Percentiles rank a stretch among this genome's conserved stretches.
phyloP scores from a whole-genome alignment of 2,329 filamentous ascomycete species.

The Penicillium sp. region DNA sequence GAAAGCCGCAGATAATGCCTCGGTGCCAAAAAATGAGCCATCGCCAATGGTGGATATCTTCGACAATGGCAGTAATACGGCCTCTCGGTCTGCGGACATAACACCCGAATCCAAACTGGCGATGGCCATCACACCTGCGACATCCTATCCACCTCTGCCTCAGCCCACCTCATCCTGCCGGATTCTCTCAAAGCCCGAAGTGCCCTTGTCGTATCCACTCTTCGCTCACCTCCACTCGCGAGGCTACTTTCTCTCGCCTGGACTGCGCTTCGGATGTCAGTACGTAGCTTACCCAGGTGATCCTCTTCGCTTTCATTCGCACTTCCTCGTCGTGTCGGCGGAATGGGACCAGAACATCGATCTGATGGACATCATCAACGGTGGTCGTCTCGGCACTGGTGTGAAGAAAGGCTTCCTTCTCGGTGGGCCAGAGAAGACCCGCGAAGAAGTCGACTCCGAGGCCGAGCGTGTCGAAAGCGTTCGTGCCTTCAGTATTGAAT shows the following conservation, averaged over 20 bases:
- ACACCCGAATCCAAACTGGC: slow-evolving; percentile 13
- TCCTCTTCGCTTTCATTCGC: slow-evolving; percentile 89
- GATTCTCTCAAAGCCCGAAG: slow-evolving; percentile 32
- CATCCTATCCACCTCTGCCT: slow-evolving; percentile 47
- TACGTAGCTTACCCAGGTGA: slow-evolving; percentile 96
- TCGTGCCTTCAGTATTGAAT: slow-evolving; percentile 82
- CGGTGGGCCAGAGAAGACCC: slow-evolving; percentile 60
- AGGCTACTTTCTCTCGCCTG: slow-evolving; percentile 86
- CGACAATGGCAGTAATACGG: slow-evolving; percentile 7
- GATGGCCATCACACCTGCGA: slow-evolving; percentile 50
- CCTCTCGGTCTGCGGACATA: slow-evolving; percentile 15
- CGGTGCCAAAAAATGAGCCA: slow-evolving; percentile 3
- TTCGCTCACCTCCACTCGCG: slow-evolving; percentile 75
- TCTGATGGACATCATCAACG: slow-evolving; percentile 79
- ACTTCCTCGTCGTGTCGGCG: slow-evolving; percentile 82
- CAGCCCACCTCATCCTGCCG: slow-evolving; percentile 24
- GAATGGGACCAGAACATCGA: slow-evolving; percentile 86
- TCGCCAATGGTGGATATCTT: slow-evolving; percentile 26
- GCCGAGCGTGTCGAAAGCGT: slow-evolving; percentile 42
- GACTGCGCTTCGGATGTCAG: slow-evolving; percentile 88
- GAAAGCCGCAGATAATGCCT: slow-evolving; percentile 14
- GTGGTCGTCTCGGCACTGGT: slow-evolving; percentile 83
- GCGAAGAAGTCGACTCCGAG: slow-evolving; percentile 36
- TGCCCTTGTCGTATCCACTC: slow-evolving; percentile 63
- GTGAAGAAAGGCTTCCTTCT: slow-evolving; percentile 95